Conservation (phyloP, 345 rosid genomes). For the Salix arbutifolia region DNA sequence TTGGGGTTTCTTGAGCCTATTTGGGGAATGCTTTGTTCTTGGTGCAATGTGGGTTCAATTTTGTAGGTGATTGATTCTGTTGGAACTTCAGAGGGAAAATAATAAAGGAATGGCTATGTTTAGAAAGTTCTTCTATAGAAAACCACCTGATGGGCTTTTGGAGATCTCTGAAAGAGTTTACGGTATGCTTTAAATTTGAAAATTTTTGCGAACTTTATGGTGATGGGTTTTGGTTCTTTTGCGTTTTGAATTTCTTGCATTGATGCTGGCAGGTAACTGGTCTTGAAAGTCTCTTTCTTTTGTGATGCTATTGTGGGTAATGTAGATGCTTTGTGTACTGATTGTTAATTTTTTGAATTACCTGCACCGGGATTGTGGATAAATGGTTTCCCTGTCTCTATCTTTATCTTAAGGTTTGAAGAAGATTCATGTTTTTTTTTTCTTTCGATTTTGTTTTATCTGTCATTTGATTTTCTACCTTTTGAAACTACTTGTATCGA, state of each 20-base stretch:
- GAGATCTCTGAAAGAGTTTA: conserved; percentile 83
- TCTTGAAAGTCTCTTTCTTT: background rate
- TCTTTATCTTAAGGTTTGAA: background rate
- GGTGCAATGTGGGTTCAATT: conserved; percentile 28
- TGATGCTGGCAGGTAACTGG: background rate
- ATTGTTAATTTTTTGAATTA: background rate
- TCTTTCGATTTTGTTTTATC: background rate
- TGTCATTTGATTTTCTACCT: background rate
- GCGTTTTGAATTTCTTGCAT: background rate
- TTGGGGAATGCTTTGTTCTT: conserved; percentile 5
- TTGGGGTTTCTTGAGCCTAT: conserved; percentile 25
- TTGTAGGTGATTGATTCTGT: background rate
- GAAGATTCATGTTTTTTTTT: background rate
- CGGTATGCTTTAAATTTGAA: conserved; percentile 38
- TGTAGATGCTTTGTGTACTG: background rate
- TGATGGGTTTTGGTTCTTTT: background rate
- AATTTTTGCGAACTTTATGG: conserved; percentile 10
- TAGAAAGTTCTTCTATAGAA: conserved; percentile 61
- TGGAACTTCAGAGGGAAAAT: background rate
- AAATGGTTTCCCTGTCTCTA: background rate
- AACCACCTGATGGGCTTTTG: conserved; percentile 72
- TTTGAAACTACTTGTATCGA: background rate
- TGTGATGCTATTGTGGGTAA: background rate
- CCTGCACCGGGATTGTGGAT: background rate
- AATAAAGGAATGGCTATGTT: conserved; percentile 54